A percentile compares a stretch with the other conserved stretches of the same genome.
Conservation (phyloP, 768 basidiomycete genomes). For the Naganishia onofrii region DNA sequence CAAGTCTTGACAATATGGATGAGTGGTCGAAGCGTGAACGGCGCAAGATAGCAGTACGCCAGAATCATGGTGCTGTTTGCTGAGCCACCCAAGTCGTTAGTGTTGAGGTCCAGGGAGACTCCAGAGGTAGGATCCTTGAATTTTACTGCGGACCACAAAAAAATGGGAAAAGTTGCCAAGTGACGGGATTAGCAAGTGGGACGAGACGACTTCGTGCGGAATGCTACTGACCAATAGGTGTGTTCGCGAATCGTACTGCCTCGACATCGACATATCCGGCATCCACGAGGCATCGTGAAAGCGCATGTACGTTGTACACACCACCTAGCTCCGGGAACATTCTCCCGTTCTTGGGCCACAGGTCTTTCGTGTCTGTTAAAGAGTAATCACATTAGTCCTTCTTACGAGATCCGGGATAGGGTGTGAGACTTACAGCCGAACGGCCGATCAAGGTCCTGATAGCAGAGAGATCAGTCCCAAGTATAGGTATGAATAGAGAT, state of each 20-base stretch:
- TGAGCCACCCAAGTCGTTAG: slow-evolving; percentile 44
- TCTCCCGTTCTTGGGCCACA: slow-evolving; percentile 23
- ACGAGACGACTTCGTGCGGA: too few species aligned
- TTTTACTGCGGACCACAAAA: slow-evolving; percentile 36
- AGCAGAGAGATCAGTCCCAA: neutral
- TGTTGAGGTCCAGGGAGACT: slow-evolving; percentile 44
- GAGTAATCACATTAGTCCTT: neutral
- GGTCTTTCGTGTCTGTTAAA: slow-evolving; percentile 25
- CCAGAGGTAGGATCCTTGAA: slow-evolving; percentile 37
- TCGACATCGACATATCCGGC: slow-evolving; percentile 35
- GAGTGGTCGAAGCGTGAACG: slow-evolving; percentile 47
- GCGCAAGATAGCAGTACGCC: slow-evolving; percentile 45
- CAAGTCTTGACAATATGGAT: slow-evolving; percentile 48
- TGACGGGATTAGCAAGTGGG: too few species aligned
- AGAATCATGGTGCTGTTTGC: slow-evolving; percentile 48
- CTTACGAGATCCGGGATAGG: neutral
- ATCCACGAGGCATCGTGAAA: slow-evolving; percentile 17
- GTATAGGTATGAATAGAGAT: neutral
- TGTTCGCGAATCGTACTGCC: slow-evolving; percentile 39
- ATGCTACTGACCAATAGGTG: slow-evolving; percentile 41
- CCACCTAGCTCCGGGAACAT: slow-evolving; percentile 18
- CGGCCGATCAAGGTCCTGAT: slow-evolving; percentile 37
- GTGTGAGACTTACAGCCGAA: slow-evolving; percentile 42
- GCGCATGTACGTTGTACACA: slow-evolving; percentile 31
- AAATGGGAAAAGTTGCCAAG: too few species aligned